These are phyloP conservation scores for Xylariaceae sp. DNA, from an alignment of 2,329 filamentous ascomycete species.

Conservation along the genomic window DNA sequence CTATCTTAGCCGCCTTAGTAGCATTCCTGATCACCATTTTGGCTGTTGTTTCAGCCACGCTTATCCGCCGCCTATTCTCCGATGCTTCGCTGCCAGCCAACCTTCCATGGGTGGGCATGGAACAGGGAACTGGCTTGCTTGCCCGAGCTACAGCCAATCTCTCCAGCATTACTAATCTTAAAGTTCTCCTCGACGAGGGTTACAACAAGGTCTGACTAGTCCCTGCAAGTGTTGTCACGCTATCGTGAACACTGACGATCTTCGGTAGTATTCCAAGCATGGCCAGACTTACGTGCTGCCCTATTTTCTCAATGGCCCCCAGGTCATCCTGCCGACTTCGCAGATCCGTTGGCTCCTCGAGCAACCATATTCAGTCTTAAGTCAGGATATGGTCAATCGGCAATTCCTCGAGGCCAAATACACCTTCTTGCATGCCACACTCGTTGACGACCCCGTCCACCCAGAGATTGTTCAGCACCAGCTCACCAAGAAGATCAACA, in stretches of 20 bases:
- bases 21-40: constrained; percentile 7
- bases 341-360: constrained; percentile 37
- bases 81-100: constrained; percentile 26
- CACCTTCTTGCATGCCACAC: constrained; percentile 37
- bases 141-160: constrained; percentile 34
- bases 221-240: neutral
- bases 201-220: constrained; percentile 31
- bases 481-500: constrained; percentile 36
- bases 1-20: constrained; percentile 1
- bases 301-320: constrained; percentile 38
- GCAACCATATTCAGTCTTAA: constrained; percentile 38
- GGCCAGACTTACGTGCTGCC: constrained; percentile 36
- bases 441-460: constrained; percentile 37
- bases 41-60: constrained; percentile 18
- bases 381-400: constrained; percentile 38
- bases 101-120: constrained; percentile 34
- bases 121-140: constrained; percentile 4
- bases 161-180: constrained; percentile 32
- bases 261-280: constrained; percentile 36
- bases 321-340: constrained; percentile 38
- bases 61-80: constrained; percentile 33
- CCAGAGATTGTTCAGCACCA: constrained; percentile 37
- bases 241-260: neutral
- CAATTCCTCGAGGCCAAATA: constrained; percentile 40
- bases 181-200: constrained; percentile 33